Base-by-base conservation (phyloP, 192 early-diverging fungal genomes). In the Umbelopsis vinacea region DNA sequence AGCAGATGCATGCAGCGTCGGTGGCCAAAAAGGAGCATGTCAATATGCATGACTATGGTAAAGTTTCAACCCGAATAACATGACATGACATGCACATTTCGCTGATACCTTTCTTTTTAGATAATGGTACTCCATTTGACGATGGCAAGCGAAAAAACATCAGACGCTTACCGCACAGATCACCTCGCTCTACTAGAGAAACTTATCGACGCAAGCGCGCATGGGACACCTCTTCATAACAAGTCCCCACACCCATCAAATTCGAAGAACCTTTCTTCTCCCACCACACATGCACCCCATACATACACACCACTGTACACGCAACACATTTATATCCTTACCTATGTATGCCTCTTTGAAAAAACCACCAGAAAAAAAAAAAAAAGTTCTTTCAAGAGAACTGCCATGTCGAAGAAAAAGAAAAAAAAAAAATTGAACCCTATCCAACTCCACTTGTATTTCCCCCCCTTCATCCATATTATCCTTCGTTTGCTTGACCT, bases 21-120 rank as follows among this genome's bases (percentile, higher is more conserved):
- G 57, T 63, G 57, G 57, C 57, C 33, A 63, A 63, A 63, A 63
- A 63, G 29, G 57, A 63, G 57, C 57, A 63, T 63, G 57, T 63
- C 26, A 63, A 63, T 63, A 63, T 63, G 57, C 57, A 63, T 35
- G 57, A 63, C 57, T 63, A 29, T 63, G 57, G 57, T 63, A 63
- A 37, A 15, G 19, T 15, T 17, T 29, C n/a, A 21, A 17, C 9
- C 15, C 48, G 19, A 8, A 50, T 50, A 19, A 50, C n/a, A 50
- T 50, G 15, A 2, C 48, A 50, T 50, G 19, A n/a, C 48, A 50
- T 50, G n/a, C 2, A 46, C 5, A 15, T 3, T 46, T 46, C 17
- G 40, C 48, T 50, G n/a, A 50, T 50, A n/a, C 1, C 19, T 17
- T 6, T 50, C 48, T 50, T 50, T 50, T 57, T 37, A 63, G 57